Base-by-base conservation (phyloP, 2,329 filamentous ascomycete species). In the Aureobasidium sp. region DNA sequence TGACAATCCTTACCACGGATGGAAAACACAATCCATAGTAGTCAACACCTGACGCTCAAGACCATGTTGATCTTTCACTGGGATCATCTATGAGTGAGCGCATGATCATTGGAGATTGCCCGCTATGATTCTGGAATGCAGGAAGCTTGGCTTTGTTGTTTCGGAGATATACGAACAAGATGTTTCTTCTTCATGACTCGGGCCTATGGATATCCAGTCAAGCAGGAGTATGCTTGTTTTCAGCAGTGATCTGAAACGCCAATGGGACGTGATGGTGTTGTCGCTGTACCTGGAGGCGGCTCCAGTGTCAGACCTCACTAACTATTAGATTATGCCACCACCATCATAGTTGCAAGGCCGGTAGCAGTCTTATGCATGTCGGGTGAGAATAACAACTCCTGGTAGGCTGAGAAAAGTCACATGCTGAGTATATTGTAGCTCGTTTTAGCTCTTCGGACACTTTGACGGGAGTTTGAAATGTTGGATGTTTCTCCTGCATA, bases 61-160 rank as follows among this genome's bases (percentile, higher is more conserved):
- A n/a, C 48, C 10, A 63, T 11, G 23, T 15, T 48, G 4, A 23
- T 23, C 29, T 20, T 16, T 27, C 23, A 29, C 33, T n/a, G 13
- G 4, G 20, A 63, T 63, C 48, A 25, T 29, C 27, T 27, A 8
- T n/a, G 42, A 18, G 16, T 36, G 20, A 43, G 36, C 60, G 47
- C 60, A 63, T 63, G 60, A 63, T 33, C 38, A 8, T 53, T 25
- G 25, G 47, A 54, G 60, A 61, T 61, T 51, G 58, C 33, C n/a
- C 33, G 38, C 25, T 51, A 36, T 61, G 16, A 50, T 29, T 43
- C 33, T 51, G 45, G 45, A 51, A 51, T 61, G 58, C 43, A 50
- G 43, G 15, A 23, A 61, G 43, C 58, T 51, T 50, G 58, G 43
- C 58, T 61, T 25, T 31, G 56, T 48, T 27, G 42, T 38, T 48